Conservation (phyloP, 495 filamentous ascomycete species). For the Margaritispora aquatica region DNA sequence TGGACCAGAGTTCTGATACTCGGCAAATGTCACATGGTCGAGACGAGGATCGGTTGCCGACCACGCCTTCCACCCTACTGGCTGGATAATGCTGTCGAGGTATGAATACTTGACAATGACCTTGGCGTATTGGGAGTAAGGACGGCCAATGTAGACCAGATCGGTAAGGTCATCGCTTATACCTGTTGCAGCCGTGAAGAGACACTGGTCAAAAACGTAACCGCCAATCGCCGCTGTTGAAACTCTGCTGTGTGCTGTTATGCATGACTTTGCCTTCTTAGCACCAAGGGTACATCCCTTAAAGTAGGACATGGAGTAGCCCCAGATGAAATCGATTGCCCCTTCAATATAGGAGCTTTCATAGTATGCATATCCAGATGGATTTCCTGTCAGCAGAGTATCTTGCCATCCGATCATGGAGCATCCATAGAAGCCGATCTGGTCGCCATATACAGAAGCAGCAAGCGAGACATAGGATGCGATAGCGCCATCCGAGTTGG, state of each 20-base stretch:
- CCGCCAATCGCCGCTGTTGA: constrained; percentile 20
- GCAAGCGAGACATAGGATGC: constrained; percentile 12
- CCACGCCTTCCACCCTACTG: constrained; percentile 22
- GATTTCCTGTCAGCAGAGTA: constrained; percentile 37
- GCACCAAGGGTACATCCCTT: constrained; percentile 25
- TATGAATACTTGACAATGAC: constrained; percentile 18
- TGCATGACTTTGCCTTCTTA: constrained; percentile 20
- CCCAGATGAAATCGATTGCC: constrained; percentile 24
- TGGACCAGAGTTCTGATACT: constrained; percentile 19
- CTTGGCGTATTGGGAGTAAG: constrained; percentile 19
- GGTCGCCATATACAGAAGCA: constrained; percentile 11
- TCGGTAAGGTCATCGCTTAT: constrained; percentile 5
- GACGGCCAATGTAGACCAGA: constrained; percentile 17
- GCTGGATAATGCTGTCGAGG: constrained; percentile 13
- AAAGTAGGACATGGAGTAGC: constrained; percentile 25
- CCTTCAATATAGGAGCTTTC: constrained; percentile 30
- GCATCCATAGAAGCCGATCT: constrained; percentile 32
- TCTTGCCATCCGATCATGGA: constrained; percentile 43
- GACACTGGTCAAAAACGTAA: constrained; percentile 29
- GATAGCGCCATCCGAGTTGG: constrained; percentile 4
- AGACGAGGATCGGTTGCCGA: constrained; percentile 16
- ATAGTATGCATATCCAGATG: constrained; percentile 35
- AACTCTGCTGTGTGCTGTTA: constrained; percentile 27
- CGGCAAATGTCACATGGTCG: constrained; percentile 13
- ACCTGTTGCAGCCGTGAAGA: constrained; percentile 6